Percentiles rank a stretch among this genome's conserved stretches.
Evolutionary conservation across 192 early-diverging fungal genomes (phyloP).

Genomic region (Umbelopsis sp.): DNA sequence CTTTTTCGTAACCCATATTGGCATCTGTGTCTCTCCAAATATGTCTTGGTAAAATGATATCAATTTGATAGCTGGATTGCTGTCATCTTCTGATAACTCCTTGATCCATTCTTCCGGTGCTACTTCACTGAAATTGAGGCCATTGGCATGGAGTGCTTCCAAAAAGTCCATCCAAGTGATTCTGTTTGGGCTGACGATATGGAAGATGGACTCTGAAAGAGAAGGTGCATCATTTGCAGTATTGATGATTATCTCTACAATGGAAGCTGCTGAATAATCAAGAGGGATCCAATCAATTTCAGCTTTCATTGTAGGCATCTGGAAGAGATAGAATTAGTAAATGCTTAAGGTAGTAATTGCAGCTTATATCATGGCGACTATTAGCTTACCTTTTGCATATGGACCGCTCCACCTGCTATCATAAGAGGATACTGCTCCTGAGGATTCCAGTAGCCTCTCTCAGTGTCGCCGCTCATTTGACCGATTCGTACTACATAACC

Average conservation of each 20-base stretch:
- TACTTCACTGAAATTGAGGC: conserved; percentile 26
- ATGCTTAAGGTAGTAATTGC: too few species aligned
- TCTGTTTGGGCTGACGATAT: conserved; percentile 32
- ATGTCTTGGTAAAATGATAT: conserved; percentile 25
- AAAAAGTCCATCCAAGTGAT: conserved; percentile 24
- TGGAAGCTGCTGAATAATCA: conserved; percentile 27
- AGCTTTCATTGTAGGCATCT: conserved; percentile 28
- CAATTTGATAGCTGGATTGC: conserved; percentile 32
- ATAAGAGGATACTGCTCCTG: conserved; percentile 28
- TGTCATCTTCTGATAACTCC: conserved; percentile 21
- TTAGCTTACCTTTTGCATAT: conserved; percentile 26
- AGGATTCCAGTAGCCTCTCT: conserved; percentile 35
- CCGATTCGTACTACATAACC: conserved; percentile 31
- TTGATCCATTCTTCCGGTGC: conserved; percentile 24
- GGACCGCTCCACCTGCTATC: conserved; percentile 26
- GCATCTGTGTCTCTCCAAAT: conserved; percentile 8
- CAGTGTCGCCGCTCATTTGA: conserved; percentile 35
- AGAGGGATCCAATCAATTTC: conserved; percentile 38
- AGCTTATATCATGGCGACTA: too few species aligned
- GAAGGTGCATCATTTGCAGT: background rate
- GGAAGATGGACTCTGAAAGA: conserved; percentile 5
- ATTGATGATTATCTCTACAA: conserved; percentile 27
- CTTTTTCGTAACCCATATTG: conserved; percentile 24
- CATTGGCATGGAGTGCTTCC: conserved; percentile 12
- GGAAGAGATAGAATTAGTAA: too few species aligned